Conservation (phyloP, 2,329 filamentous ascomycete genomes). For the Paecilomyces sp. region DNA sequence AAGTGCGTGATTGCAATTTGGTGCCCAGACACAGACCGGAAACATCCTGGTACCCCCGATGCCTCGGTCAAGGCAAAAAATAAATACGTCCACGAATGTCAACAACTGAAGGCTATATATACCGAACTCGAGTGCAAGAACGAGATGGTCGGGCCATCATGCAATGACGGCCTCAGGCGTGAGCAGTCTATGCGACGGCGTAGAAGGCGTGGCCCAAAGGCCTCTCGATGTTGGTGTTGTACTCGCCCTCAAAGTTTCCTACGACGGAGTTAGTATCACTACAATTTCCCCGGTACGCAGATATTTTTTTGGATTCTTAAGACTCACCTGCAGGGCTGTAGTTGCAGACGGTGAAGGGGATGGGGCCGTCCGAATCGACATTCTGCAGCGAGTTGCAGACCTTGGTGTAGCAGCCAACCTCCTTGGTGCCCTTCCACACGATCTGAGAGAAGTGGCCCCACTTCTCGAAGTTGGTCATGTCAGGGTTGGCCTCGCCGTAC, state of each 20-base stretch:
- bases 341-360: conserved; percentile 85
- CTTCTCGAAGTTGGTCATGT: conserved; percentile 54
- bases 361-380: conserved; percentile 32
- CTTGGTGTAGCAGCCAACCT: conserved; percentile 56
- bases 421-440: conserved; percentile 58
- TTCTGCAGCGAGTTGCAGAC: conserved; percentile 39
- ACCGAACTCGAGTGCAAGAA: background rate
- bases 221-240: conserved; percentile 44
- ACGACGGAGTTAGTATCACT: background rate
- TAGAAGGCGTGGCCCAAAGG: conserved; percentile 29
- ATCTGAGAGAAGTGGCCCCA: conserved; percentile 75
- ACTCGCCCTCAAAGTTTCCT: conserved; percentile 52
- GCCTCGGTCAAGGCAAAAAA: background rate
- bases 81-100: background rate
- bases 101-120: background rate
- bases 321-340: conserved; percentile 65
- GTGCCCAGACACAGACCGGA: background rate
- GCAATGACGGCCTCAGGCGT: background rate
- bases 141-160: background rate
- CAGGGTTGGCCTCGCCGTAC: conserved; percentile 56
- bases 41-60: background rate
- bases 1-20: background rate
- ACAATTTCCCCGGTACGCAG: too few relatives aligned
- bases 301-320: too few relatives aligned
- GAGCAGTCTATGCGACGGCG: background rate